Evolutionary conservation across 78 protist genomes (phyloP).

Genomic region (Capsaspora owczarzaki): DNA sequence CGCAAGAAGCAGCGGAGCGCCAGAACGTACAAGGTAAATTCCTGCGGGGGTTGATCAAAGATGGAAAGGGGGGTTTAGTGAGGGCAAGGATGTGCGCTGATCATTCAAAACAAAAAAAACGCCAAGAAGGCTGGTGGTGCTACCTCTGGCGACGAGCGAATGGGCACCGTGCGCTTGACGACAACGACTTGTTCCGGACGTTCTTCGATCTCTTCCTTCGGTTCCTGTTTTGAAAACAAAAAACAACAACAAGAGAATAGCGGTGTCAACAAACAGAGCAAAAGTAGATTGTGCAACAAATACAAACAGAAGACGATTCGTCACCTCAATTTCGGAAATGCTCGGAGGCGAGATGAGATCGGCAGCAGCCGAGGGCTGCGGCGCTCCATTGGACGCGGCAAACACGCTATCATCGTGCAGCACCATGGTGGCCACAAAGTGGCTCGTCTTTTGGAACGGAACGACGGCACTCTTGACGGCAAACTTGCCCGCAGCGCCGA

Average conservation of each 20-base stretch:
- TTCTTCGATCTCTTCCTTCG: not conserved
- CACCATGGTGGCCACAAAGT: not conserved
- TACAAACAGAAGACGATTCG: not conserved
- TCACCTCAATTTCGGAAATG: not conserved
- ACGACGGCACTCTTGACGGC: not conserved
- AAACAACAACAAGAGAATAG: no score
- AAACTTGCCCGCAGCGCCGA: slow-evolving; percentile 1
- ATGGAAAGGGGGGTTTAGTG: not conserved
- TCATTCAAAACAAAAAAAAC: not conserved
- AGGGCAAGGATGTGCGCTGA: not conserved
- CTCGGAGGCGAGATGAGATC: no score
- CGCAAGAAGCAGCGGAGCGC: not conserved
- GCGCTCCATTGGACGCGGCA: not conserved
- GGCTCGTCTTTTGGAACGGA: not conserved
- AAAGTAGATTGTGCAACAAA: not conserved
- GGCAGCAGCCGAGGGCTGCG: no score
- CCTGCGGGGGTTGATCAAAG: not conserved
- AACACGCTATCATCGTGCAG: not conserved
- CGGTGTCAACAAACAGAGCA: no score
- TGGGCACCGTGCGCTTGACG: not conserved
- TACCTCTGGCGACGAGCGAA: not conserved
- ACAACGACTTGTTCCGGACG: not conserved
- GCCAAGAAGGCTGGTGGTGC: no score
- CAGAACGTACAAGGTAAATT: not conserved
- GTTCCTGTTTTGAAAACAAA: not conserved